Base-by-base conservation (phyloP, 176 grass and related monocot species). In the Zea luxurians region DNA sequence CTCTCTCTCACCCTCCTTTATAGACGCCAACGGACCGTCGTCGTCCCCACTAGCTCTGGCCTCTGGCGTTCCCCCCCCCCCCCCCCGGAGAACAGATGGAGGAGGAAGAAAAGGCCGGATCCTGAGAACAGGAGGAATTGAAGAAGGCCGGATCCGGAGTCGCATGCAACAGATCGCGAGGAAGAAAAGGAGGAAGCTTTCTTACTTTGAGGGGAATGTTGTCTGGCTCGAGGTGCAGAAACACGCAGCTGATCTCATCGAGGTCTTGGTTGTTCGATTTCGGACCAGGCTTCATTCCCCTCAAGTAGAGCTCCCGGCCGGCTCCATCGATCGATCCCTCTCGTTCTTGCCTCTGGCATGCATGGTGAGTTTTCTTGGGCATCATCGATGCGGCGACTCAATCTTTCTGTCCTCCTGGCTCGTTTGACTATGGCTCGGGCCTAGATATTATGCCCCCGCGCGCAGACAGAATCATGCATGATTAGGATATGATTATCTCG, bases 211-310 rank as follows among this genome's bases (percentile, higher is more conserved):
- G 85, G 74, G 85, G 85, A 87, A 87, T 87, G 85, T 87, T 82
- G 85, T 87, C 85, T 87, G 85, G 85, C 85, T 87, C 85, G 85
- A 87, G 79, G 85, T 59, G 48, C 57, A 43, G 42, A 49, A 48
- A 35, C 74, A 60, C 60, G 53, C 36, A 78, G 73, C n/a, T n/a
- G n/a, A 77, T 78, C 81, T 72, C 46, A 20, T 47, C 68, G 48
- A 27, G 27, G 76, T 72, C 85, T 48, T 57, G 79, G 17, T 65
- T 71, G 74, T 11, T 61, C 12, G n/a, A 93, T 93, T 90, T 97
- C 93, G 93, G 93, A 97, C 93, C 93, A 97, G 93, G 93, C 93
- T 93, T 97, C 93, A 97, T 97, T 97, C 93, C 93, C 93, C 93
- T 78, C 82, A 97, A 83, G 74, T 83, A 72, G 38, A 73, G 73